A percentile compares a stretch with the other conserved stretches of the same genome.
Evolutionary conservation across 2,329 filamentous ascomycete species (phyloP).

Genomic region (Bipolaris sorokiniana): DNA sequence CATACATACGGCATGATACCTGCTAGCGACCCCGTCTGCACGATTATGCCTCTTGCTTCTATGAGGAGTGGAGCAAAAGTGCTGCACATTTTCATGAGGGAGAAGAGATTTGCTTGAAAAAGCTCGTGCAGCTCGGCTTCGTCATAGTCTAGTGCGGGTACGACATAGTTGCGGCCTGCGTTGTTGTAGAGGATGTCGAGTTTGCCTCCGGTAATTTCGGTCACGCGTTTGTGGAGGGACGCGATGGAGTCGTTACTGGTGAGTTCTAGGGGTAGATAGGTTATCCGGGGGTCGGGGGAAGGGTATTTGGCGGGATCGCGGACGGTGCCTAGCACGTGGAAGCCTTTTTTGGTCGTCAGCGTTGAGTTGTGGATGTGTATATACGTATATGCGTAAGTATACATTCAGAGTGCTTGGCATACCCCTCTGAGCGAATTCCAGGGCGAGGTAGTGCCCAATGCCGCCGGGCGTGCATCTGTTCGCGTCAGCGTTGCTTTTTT

Average conservation of each 20-base stretch:
- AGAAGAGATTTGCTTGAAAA: slow-evolving; percentile 59
- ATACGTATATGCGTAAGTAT: too few species aligned
- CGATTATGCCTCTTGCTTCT: slow-evolving; percentile 53
- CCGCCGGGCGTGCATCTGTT: slow-evolving; percentile 59
- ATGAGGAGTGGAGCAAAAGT: slow-evolving; percentile 62
- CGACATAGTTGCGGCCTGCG: slow-evolving; percentile 62
- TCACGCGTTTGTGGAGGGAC: slow-evolving; percentile 55
- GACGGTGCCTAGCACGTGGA: slow-evolving; percentile 65
- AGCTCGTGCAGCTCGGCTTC: slow-evolving; percentile 37
- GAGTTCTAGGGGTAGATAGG: slow-evolving; percentile 62
- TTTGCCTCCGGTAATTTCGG: slow-evolving; percentile 54
- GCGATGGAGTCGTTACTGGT: slow-evolving; percentile 58
- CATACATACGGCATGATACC: slow-evolving; percentile 48
- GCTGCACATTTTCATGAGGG: slow-evolving; percentile 64
- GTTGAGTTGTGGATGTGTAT: not conserved
- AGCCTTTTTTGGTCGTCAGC: slow-evolving; percentile 40
- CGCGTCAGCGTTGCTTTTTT: slow-evolving; percentile 18
- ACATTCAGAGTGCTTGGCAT: not conserved
- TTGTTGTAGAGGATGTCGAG: slow-evolving; percentile 67
- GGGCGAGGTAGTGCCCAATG: slow-evolving; percentile 64
- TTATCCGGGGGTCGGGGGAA: slow-evolving; percentile 58
- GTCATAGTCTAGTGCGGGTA: slow-evolving; percentile 63
- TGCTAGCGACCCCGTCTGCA: slow-evolving; percentile 55
- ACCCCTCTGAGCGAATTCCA: slow-evolving; percentile 60
- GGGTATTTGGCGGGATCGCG: slow-evolving; percentile 57